Base-by-base conservation (phyloP, 768 basidiomycete genomes). In the Lepiota brunneoincarnata region DNA sequence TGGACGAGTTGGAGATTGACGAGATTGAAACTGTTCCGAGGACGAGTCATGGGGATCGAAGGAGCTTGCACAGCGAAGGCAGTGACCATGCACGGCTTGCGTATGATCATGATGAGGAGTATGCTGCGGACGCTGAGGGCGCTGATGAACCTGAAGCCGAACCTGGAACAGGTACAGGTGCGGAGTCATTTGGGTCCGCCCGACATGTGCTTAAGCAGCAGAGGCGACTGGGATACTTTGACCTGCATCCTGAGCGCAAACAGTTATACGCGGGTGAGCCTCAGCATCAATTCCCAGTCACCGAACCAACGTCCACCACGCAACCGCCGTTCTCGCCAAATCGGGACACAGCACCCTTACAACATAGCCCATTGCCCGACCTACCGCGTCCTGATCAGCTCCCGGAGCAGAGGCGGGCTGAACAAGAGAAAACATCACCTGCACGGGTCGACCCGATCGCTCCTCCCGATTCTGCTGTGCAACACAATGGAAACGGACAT, bases 201-300 rank as follows among this genome's bases (percentile, higher is more conserved):
- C 65, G 66, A n/a, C 64, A 69, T 38, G 49, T 66, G 37, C 69
- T 71, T 3, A 67, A 67, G 44, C 63, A 68, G 42, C 74, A 75
- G 59, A 68, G 74, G 41, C 77, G 86, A 15, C 48, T 83, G 23
- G 85, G 87, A 0, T 91, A 91, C 65, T 91, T 91, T 64, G 89
- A 90, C 64, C 61, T 89, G 12, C 89, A 91, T 64, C 89, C 89
- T 10, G 89, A 91, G 41, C 76, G 89, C 41, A 72, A 84, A 36
- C 78, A 77, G 18, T 64, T 62, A 2, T 54, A 64, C 11, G 54
- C 59, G 2, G 56, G 61, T n/a, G 58, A 59, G 11, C 4, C 4
- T 10, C 31, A 4, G 31, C 31, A 31, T 3, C 31, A 31, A 31
- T 31, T 31, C 31, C 31, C 31, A 31, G 7, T 31, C 31, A 31